These are phyloP conservation scores for Neohortaea acidophila DNA, from an alignment of 495 filamentous ascomycete genomes.

Conservation along the genomic window DNA sequence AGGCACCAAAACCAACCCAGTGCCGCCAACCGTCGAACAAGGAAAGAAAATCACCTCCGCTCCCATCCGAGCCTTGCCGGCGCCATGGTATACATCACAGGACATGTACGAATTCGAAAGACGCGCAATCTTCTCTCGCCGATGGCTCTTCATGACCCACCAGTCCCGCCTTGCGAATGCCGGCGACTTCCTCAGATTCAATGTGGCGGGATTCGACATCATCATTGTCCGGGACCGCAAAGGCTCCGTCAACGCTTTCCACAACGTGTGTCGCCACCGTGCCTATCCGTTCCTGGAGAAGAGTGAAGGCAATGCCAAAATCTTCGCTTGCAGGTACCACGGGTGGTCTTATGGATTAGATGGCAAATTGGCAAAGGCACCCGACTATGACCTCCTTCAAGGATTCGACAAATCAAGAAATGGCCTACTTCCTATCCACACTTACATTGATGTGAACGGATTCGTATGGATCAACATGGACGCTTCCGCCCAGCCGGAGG, in stretches of 20 bases:
- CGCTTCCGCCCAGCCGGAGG: slow-evolving; percentile 27
- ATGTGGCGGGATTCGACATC: slow-evolving; percentile 36
- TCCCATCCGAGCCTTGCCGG: slow-evolving; percentile 29
- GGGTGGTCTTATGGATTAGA: slow-evolving; percentile 44
- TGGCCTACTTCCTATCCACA: slow-evolving; percentile 31
- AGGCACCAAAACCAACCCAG: too few species aligned
- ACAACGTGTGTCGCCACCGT: slow-evolving; percentile 43
- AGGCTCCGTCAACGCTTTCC: slow-evolving; percentile 38
- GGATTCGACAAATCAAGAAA: slow-evolving; percentile 42
- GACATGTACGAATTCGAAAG: slow-evolving; percentile 39
- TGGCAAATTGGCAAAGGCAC: slow-evolving; percentile 42
- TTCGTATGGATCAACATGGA: slow-evolving; percentile 35
- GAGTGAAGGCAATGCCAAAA: slow-evolving; percentile 32
- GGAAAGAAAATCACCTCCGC: too few species aligned
- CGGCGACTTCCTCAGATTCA: slow-evolving; percentile 35
- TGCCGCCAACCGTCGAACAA: too few species aligned
- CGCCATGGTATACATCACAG: slow-evolving; percentile 35
- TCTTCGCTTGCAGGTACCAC: slow-evolving; percentile 45
- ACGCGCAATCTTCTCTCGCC: slow-evolving; percentile 37
- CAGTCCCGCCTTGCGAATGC: slow-evolving; percentile 31
- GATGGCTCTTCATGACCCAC: slow-evolving; percentile 41
- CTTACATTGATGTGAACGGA: slow-evolving; percentile 32
- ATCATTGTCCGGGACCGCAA: slow-evolving; percentile 34
- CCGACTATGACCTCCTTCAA: slow-evolving; percentile 35
- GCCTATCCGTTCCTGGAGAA: slow-evolving; percentile 41